Evolutionary conservation across 2,329 filamentous ascomycete species (phyloP), one percentile per base, ranked within the genome.

Genomic region (Xylariaceae sp.): DNA sequence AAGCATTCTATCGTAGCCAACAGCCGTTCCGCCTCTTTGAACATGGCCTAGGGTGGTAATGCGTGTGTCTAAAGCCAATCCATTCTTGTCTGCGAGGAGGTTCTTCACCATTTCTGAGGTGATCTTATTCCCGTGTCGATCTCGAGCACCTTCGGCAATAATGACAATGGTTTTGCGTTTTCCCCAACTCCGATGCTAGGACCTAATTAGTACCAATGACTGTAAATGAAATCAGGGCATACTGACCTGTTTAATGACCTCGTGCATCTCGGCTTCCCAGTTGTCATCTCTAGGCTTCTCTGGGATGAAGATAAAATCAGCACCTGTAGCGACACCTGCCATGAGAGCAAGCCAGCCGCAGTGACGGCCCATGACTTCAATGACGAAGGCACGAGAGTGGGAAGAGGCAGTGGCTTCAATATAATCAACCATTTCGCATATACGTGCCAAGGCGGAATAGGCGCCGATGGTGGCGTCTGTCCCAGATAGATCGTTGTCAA

Each of bases 101-200:
- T 92, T 80, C 66, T 93, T 95, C 67, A 98, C 87, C 68, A 86
- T 85, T 16, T 76, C 72, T 8, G 89, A 83, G 1, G 82, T 82
- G 60, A 98, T 95, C 68, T 88, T 92, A 63, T 85, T 86, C 47
- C 95, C 81, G 42, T 92, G 71, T 53, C 79, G 78, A 69, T 96
- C 91, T 55, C 91, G 85, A 37, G 93, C 93, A 55, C 93, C 93
- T 70, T 98, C 93, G 42, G 93, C 93, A 42, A 98, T 86, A 59
- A 98, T 95, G 60, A 98, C 92, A 59, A 97, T 97, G 1, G 93
- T 97, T 75, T 95, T 94, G 60, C 93, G 82, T 78, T 97, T 98
- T 62, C 93, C 93, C 62, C 89, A 77, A 51, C 77, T 75, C 55
- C 93, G 85, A 70, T 97, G 93, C 83, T 93, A 64, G 52, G 44